Base-by-base conservation (phyloP, 768 basidiomycete species). In the Fibroporia radiculosa region DNA sequence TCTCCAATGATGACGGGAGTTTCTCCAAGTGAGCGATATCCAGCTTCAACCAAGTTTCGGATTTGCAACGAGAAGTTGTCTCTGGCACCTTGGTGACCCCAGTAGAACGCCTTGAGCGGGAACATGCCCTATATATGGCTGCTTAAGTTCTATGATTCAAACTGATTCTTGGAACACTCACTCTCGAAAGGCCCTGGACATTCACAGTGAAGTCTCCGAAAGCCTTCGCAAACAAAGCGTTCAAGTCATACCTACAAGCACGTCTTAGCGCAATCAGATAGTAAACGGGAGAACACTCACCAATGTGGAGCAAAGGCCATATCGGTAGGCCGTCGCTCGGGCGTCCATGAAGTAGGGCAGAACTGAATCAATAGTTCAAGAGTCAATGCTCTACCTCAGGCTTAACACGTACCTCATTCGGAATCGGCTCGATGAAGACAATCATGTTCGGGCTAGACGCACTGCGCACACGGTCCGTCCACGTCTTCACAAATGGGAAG, bases 131-230 rank as follows among this genome's bases (percentile, higher is more conserved):
- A 52, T 10, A 45, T 8, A 32, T 42, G 29, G 23, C 25, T 22
- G 25, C 28, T 18, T 32, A 35, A 37, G 61, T 16, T 63, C 38
- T 3, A 5, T 40, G 13, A 4, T 7, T 33, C n/a, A 6, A 11
- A 16, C 7, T 45, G 27, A 22, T 26, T 3, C 25, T 0, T 6
- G 22, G n/a, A 23, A 7, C 27, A 62, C 75, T 32, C 57, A 93
- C 93, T 62, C 86, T 70, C 0, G 95, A 85, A 12, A 97, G 64
- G 0, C 86, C 92, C 67, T 97, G 95, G 0, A 98, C 93, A 58
- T 98, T 95, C 33, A 91, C 87, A 0, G 80, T 81, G 62, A 97
- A 86, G 55, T 86, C 76, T 0, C 87, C 82, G 50, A 90, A 90
- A 2, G 76, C 74, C 61, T 96, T 96, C 20, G 66, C 63, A 65